Base-by-base conservation (phyloP, 345 rosid genomes). In the Mercurialis annua region DNA sequence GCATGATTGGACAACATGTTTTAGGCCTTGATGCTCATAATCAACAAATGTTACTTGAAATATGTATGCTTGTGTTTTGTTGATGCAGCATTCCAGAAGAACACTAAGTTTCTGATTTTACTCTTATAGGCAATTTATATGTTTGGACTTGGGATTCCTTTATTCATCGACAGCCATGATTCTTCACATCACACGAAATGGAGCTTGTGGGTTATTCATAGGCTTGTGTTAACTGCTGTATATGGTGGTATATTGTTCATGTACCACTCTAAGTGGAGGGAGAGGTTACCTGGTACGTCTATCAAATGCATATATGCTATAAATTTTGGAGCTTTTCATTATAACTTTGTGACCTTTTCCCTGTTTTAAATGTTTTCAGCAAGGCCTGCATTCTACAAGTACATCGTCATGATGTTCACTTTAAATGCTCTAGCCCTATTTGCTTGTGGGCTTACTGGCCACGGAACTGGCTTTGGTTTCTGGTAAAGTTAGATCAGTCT, bases 251-350 rank as follows among this genome's bases (percentile, higher is more conserved):
- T 90, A 61, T 53, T 89, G 50, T 78, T 78, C 69, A 89, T 90
- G 88, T 89, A 93, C 81, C 87, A 85, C 69, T 89, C 95, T 50
- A 81, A 65, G 73, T 85, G 97, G 95, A 89, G 96, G 74, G 97
- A 92, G 68, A 83, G 84, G 62, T 70, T 92, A 42, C 96, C 98
- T 0, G 96, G 98, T 89, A 78, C 65, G 78, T 67, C 68, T 48
- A 49, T 55, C 62, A 0, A 44, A 27, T 67, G 33, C 33, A 42
- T 9, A 15, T 30, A 36, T 27, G 6, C 16, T 6, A 15, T 46
- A 2, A n/a, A 47, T 26, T 59, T 42, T 30, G 6, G 20, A 42
- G 24, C 38, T 26, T 12, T 38, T n/a, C 24, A 2, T 54, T 10
- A 23, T 33, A n/a, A 54, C 8, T 0, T 55, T 18, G 10, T 48